Evolutionary conservation across 2,329 filamentous ascomycete species (phyloP).

Genomic region (Penicillium expansum): DNA sequence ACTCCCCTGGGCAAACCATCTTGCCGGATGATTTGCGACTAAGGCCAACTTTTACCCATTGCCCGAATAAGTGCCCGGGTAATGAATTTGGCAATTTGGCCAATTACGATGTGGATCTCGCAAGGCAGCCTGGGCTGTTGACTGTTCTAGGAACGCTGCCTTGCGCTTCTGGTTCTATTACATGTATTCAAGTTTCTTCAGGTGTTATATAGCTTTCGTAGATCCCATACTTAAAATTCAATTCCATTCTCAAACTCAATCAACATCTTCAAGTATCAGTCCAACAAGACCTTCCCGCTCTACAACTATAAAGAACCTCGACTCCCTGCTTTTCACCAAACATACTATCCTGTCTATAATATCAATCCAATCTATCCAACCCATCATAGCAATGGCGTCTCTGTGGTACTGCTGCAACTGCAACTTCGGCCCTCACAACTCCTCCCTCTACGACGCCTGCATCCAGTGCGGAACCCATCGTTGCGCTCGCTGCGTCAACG

Average conservation of each 20-base stretch:
- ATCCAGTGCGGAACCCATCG: slow-evolving; percentile 24
- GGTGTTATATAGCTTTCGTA: slow-evolving; percentile 6
- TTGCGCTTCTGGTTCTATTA: slow-evolving; percentile 5
- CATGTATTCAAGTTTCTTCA: slow-evolving; percentile 3
- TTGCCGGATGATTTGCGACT: slow-evolving; percentile 12
- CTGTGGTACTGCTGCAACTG: slow-evolving; percentile 39
- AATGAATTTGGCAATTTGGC: not conserved
- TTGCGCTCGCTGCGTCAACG: slow-evolving; percentile 22
- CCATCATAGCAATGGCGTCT: slow-evolving; percentile 14
- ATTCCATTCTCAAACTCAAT: slow-evolving; percentile 8
- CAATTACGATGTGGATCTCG: slow-evolving; percentile 13
- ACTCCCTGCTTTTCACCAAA: not conserved
- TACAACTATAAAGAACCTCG: not conserved
- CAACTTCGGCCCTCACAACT: slow-evolving; percentile 32
- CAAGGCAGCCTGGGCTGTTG: slow-evolving; percentile 20
- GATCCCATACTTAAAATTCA: not conserved
- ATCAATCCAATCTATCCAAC: slow-evolving; percentile 6
- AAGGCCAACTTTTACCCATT: slow-evolving; percentile 1
- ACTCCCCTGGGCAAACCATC: slow-evolving; percentile 11
- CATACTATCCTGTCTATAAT: not conserved
- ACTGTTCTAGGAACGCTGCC: slow-evolving; percentile 8
- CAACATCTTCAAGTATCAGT: slow-evolving; percentile 5
- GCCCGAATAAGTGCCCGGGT: slow-evolving; percentile 14
- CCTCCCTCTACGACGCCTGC: slow-evolving; percentile 26
- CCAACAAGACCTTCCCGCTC: not conserved